These are phyloP conservation scores for Zymoseptoria tritici DNA, from an alignment of 2,329 filamentous ascomycete species.

Conservation along the genomic window DNA sequence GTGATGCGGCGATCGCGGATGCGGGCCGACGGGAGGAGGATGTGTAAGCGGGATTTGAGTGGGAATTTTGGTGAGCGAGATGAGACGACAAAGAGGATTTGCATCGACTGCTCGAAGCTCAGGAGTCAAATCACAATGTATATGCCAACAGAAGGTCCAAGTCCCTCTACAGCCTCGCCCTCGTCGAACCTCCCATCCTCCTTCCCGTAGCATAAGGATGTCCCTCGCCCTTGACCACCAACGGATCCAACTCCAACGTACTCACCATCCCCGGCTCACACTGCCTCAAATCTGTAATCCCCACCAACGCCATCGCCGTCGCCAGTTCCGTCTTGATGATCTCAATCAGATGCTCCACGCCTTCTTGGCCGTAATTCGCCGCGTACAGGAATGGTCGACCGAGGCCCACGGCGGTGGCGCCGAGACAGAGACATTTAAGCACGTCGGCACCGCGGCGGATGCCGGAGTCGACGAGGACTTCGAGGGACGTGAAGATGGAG, in stretches of 20 bases:
- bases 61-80: not conserved
- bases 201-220: constrained; percentile 21
- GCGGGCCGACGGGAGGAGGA: too few species aligned
- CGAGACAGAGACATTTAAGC: constrained; percentile 59
- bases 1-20: not conserved
- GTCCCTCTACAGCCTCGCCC: constrained; percentile 1
- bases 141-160: not conserved
- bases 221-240: constrained; percentile 33
- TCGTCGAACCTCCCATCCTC: constrained; percentile 8
- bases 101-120: too few species aligned
- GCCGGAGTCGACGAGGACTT: constrained; percentile 59
- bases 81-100: too few species aligned
- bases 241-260: constrained; percentile 41
- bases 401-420: constrained; percentile 55
- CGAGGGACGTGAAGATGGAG: constrained; percentile 51
- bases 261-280: constrained; percentile 55
- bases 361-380: constrained; percentile 51
- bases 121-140: not conserved
- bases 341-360: constrained; percentile 45
- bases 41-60: not conserved
- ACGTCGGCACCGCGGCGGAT: constrained; percentile 60
- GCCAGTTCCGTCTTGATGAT: constrained; percentile 45
- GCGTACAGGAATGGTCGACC: constrained; percentile 55
- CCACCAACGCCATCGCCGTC: constrained; percentile 58
- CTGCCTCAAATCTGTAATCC: constrained; percentile 53